These are phyloP conservation scores for Solanum neorickii DNA, from an alignment of 257 asterid species.

Conservation along the genomic window DNA sequence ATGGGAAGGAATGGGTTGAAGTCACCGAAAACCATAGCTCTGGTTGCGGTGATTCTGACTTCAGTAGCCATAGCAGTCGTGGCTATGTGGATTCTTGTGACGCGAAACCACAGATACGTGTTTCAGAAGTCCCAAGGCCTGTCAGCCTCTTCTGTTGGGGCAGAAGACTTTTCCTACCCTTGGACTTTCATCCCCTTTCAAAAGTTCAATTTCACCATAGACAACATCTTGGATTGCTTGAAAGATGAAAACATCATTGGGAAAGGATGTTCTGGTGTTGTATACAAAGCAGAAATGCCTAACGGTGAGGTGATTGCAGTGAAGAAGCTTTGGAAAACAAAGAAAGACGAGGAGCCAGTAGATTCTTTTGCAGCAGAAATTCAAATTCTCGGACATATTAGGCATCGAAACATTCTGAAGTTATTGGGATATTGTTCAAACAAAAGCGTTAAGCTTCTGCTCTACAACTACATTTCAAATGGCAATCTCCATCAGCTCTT, in stretches of 20 bases:
- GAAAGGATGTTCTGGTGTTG: conserved; percentile 91
- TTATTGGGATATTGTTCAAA: conserved; percentile 82
- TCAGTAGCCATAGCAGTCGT: conserved; percentile 38
- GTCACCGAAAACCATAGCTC: conserved; percentile 45
- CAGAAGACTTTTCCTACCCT: conserved; percentile 77
- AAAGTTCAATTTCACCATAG: conserved; percentile 56
- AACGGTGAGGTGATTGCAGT: conserved; percentile 77
- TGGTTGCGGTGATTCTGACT: conserved; percentile 37
- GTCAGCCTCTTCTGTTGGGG: conserved; percentile 17
- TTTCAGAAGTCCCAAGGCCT: conserved; percentile 29
- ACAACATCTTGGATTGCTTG: conserved; percentile 61
- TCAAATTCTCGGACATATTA: conserved; percentile 87
- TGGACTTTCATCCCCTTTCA: conserved; percentile 92
- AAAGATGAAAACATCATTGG: conserved; percentile 75
- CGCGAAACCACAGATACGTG: conserved; percentile 27
- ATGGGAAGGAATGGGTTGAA: conserved; percentile 20
- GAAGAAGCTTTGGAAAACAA: conserved; percentile 86
- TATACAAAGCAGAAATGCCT: conserved; percentile 68
- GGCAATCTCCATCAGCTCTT: conserved; percentile 85
- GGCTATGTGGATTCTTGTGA: conserved; percentile 43
- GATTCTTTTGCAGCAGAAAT: conserved; percentile 91
- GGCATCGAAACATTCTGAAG: conserved; percentile 87
- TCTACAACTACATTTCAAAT: conserved; percentile 70
- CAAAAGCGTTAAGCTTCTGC: conserved; percentile 70
- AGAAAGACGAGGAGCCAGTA: conserved; percentile 41